These are phyloP conservation scores for Hypoxylon lenormandii DNA, from an alignment of 495 filamentous ascomycete genomes.

Conservation along the genomic window DNA sequence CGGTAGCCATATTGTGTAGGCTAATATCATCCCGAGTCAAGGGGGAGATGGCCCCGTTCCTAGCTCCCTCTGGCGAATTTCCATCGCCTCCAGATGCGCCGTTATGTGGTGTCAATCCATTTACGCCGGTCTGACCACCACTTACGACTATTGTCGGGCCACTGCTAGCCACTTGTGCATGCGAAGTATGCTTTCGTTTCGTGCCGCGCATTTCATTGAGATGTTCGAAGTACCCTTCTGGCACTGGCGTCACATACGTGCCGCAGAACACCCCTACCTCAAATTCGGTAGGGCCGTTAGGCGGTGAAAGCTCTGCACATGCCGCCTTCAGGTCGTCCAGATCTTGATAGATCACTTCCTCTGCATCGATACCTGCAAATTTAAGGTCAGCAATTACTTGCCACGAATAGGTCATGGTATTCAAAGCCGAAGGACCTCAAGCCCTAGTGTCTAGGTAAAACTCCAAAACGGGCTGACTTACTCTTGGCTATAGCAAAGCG, in stretches of 20 bases:
- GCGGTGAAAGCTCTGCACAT: conserved; percentile 76
- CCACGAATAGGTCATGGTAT: background rate
- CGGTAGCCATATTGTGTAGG: conserved; percentile 39
- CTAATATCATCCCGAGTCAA: conserved; percentile 39
- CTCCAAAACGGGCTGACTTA: conserved; percentile 5
- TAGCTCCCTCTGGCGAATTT: conserved; percentile 4
- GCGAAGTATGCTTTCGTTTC: conserved; percentile 35
- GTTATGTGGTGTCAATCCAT: conserved; percentile 19
- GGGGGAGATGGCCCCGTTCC: conserved; percentile 30
- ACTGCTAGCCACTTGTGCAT: conserved; percentile 31
- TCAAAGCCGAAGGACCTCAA: background rate
- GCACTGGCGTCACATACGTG: conserved; percentile 85
- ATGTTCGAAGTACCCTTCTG: conserved; percentile 86
- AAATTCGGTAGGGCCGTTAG: conserved; percentile 70
- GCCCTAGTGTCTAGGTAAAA: background rate
- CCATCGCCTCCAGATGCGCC: conserved; percentile 14
- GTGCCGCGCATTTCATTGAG: conserved; percentile 65
- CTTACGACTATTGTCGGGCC: conserved; percentile 27
- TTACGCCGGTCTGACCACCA: conserved; percentile 15
- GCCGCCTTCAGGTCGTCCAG: conserved; percentile 84
- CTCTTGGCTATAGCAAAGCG: conserved; percentile 22
- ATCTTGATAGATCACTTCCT: conserved; percentile 89
- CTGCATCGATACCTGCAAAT: conserved; percentile 80
- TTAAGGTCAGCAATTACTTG: conserved; percentile 41
- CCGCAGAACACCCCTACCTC: conserved; percentile 98